Conservation (phyloP, 2,329 filamentous ascomycete genomes). For the Lasiodiplodia sp. region DNA sequence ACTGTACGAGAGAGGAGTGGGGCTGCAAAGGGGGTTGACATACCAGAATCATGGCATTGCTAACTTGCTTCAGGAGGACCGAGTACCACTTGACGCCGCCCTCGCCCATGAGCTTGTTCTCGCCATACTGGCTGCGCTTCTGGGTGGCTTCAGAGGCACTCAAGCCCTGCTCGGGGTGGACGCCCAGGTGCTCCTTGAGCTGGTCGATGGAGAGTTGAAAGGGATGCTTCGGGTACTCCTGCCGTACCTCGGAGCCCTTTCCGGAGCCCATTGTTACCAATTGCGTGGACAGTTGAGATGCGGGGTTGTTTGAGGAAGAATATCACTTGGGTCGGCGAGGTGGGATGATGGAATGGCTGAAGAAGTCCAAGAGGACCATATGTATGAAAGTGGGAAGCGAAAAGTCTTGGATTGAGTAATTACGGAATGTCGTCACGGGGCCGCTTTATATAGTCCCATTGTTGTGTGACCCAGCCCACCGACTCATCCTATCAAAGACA, state of each 20-base stretch:
- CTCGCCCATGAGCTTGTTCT: slow-evolving; percentile 36
- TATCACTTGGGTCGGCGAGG: slow-evolving; percentile 16
- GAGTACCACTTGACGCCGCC: slow-evolving; percentile 35
- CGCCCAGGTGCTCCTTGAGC: slow-evolving; percentile 30
- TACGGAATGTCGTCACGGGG: slow-evolving; percentile 8
- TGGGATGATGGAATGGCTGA: slow-evolving; percentile 18
- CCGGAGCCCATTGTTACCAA: slow-evolving; percentile 31
- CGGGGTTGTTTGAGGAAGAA: neutral
- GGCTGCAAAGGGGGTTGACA: neutral
- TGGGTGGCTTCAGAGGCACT: slow-evolving; percentile 30
- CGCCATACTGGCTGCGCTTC: slow-evolving; percentile 33
- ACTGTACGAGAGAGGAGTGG: neutral
- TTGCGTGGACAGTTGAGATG: neutral
- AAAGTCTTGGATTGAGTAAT: slow-evolving; percentile 6
- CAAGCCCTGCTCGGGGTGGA: slow-evolving; percentile 34
- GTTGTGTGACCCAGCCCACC: neutral
- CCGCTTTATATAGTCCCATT: slow-evolving; percentile 20
- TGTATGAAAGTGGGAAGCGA: neutral
- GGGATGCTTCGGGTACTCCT: slow-evolving; percentile 35
- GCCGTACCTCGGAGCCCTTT: slow-evolving; percentile 29
- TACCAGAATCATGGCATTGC: slow-evolving; percentile 49
- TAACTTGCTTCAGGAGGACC: slow-evolving; percentile 44
- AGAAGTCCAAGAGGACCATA: slow-evolving; percentile 24
- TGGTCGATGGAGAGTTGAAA: slow-evolving; percentile 33
- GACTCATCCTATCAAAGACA: slow-evolving; percentile 15